Percentiles rank a stretch among this genome's conserved stretches.
These are phyloP conservation scores for Gentiana macrophylla DNA, from an alignment of 257 asterid genomes.

Conservation along the genomic window DNA sequence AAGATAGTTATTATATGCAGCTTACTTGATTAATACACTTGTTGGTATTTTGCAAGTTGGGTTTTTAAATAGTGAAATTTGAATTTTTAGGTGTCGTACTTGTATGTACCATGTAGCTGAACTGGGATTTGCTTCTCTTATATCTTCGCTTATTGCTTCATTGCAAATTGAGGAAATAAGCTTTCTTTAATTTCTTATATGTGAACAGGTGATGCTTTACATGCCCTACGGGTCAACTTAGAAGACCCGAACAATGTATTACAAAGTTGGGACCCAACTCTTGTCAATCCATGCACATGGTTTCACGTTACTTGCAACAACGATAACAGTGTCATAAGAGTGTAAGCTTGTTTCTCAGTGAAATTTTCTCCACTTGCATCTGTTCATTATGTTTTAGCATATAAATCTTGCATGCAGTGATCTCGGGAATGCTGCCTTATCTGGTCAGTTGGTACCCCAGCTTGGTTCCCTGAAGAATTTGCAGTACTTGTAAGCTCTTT, in stretches of 20 bases:
- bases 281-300: conserved; percentile 99
- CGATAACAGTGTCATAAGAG: conserved; percentile 94
- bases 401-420: conserved; percentile 39
- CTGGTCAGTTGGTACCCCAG: conserved; percentile 90
- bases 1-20: neutral
- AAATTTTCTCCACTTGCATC: neutral
- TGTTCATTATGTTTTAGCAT: conserved; percentile 8
- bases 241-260: conserved; percentile 87
- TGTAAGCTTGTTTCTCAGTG: conserved; percentile 37
- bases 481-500: conserved; percentile 76
- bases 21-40: neutral
- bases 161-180: conserved; percentile 5
- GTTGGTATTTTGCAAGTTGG: neutral
- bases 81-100: neutral
- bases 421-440: conserved; percentile 94
- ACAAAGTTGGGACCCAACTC: conserved; percentile 99
- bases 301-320: conserved; percentile 98
- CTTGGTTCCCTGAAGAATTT: conserved; percentile 88
- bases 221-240: conserved; percentile 64
- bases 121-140: conserved; percentile 4
- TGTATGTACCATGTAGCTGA: neutral
- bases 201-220: conserved; percentile 85
- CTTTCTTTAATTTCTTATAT: conserved; percentile 7
- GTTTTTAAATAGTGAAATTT: neutral
- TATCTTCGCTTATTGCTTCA: neutral